phyloP scores from a whole-genome alignment of 2,329 filamentous ascomycete genomes.

The Aureobasidium vineae region DNA sequence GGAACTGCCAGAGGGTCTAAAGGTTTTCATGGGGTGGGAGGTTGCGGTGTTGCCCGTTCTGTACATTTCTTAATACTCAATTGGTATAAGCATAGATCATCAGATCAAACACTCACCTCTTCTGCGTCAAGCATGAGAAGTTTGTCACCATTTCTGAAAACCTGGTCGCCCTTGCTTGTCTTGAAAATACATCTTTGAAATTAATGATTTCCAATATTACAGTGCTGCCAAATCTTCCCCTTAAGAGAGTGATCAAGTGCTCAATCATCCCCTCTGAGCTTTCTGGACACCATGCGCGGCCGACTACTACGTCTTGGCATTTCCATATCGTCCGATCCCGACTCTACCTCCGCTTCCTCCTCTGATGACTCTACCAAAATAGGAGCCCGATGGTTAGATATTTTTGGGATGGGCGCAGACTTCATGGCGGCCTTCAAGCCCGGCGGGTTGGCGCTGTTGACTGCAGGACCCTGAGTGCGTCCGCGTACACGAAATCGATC shows the following conservation, averaged over 20 bases:
- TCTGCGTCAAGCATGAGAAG: too few species aligned
- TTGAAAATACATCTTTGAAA: too few species aligned
- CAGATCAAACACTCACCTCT: too few species aligned
- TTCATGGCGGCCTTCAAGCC: slow-evolving; percentile 8
- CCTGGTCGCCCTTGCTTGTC: too few species aligned
- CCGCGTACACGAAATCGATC: not conserved
- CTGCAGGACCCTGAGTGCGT: not conserved
- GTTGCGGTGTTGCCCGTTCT: slow-evolving; percentile 23
- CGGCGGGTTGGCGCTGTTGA: not conserved
- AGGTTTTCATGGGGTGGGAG: slow-evolving; percentile 26
- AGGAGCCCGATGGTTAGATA: too few species aligned
- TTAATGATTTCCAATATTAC: too few species aligned
- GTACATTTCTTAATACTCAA: not conserved
- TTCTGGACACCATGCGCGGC: not conserved
- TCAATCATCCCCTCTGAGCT: not conserved
- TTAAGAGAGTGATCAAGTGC: too few species aligned
- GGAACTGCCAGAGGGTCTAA: slow-evolving; percentile 22
- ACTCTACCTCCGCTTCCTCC: not conserved
- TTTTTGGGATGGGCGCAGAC: not conserved
- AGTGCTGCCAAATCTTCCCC: too few species aligned
- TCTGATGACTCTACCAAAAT: not conserved
- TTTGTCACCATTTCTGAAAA: too few species aligned
- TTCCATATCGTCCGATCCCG: not conserved
- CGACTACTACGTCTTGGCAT: slow-evolving; percentile 5
- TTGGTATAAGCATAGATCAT: not conserved